A percentile compares a stretch with the other conserved stretches of the same genome.
phyloP scores from a whole-genome alignment of 2,329 filamentous ascomycete genomes.

The Sphaerostilbella broomeana region DNA sequence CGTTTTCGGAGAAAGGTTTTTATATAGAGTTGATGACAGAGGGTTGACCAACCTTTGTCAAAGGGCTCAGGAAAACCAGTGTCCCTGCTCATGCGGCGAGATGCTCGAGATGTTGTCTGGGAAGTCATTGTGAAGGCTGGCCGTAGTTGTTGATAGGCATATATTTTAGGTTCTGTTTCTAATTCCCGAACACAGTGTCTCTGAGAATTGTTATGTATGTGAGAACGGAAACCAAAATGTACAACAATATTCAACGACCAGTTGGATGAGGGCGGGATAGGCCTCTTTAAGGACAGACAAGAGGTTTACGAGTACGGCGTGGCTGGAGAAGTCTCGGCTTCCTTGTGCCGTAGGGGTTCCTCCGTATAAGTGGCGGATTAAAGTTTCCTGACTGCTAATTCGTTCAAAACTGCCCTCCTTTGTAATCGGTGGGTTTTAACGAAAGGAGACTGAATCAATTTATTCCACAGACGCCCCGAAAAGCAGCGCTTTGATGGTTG shows the following conservation, averaged over 20 bases:
- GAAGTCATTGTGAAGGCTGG: constrained; percentile 6
- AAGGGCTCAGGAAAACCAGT: constrained; percentile 49
- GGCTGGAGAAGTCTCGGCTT: neutral
- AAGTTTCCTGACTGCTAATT: no score
- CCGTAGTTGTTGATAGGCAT: no score
- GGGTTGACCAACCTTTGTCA: constrained; percentile 35
- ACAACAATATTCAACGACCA: no score
- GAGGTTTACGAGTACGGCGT: no score
- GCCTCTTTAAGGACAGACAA: no score
- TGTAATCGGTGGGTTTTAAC: no score
- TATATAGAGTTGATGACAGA: neutral
- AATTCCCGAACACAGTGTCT: no score
- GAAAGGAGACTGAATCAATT: constrained; percentile 6
- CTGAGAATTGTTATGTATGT: no score
- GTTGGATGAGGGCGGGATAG: no score
- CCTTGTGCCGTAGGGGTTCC: neutral
- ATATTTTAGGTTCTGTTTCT: neutral
- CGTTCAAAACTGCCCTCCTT: no score
- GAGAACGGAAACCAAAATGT: no score
- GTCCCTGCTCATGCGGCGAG: constrained; percentile 29
- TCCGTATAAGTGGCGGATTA: neutral
- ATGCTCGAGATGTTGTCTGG: constrained; percentile 5
- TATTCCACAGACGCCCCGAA: constrained; percentile 1
- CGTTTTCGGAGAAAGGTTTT: neutral
- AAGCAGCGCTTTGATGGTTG: constrained; percentile 9